Evolutionary conservation across 2,329 filamentous ascomycete species (phyloP), one percentile per base, ranked within the genome.

Genomic region (Fusarium veterinarium): DNA sequence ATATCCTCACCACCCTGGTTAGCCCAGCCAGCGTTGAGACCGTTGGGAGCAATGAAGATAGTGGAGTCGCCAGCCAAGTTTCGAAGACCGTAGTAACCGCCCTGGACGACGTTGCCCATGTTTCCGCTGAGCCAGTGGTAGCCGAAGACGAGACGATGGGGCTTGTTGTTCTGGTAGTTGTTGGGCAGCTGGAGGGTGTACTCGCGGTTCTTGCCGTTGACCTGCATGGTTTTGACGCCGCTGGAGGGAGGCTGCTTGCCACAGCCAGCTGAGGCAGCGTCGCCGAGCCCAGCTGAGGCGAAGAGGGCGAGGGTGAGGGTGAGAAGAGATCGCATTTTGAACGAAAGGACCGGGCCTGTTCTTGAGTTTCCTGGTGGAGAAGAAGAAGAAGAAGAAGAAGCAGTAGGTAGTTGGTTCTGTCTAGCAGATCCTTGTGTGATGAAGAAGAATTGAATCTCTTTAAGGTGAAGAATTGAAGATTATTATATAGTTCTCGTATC

Each of bases 31-130:
- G 75, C 74, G 67, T 81, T 80, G 35, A 83, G 71, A 14, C 84
- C 84, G 48, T 85, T 77, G 28, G 84, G 84, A 2, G 82, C 80
- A 20, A 86, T 79, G 66, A 84, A 84, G 70, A 86, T 83, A 61
- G 83, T 80, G 12, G 72, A 79, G n/a, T 81, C 80, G 25, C 76
- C 73, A 14, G 81, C 78, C 13, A 83, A 78, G 6, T 73, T 67
- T 19, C 79, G 79, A 11, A 86, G 78, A 7, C 84, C 83, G 69
- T 85, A 86, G 75, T 80, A 85, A 6, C 77, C 77, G 14, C 81
- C 80, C 35, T 75, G 76, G 42, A 77, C 81, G 33, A 85, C 79
- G 60, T 82, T 76, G 55, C 77, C 65, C 74, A 82, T 82, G 71
- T 71, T 83, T 37, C 83, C 83, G 58, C 79, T 79, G 41, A 82